A percentile compares a stretch with the other conserved stretches of the same genome.
Conservation (phyloP, 139 green algal species). For the Mychonastes homosphaera region DNA sequence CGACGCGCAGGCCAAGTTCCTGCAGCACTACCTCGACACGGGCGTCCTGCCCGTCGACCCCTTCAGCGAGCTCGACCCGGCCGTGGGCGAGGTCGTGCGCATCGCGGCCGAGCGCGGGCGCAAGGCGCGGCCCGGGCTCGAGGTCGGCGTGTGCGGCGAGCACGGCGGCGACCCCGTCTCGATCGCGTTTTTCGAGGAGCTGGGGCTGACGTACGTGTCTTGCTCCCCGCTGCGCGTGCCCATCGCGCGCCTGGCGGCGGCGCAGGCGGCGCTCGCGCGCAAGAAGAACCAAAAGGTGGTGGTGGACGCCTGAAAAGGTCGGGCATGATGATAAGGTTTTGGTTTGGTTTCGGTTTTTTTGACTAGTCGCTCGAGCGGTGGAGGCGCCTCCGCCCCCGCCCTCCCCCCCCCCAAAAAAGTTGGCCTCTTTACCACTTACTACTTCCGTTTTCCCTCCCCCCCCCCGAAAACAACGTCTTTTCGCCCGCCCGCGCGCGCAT, state of each 20-base stretch:
- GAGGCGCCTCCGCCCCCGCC: no score
- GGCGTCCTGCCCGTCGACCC: conserved; percentile 53
- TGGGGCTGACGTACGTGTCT: conserved; percentile 54
- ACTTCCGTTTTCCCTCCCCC: no score
- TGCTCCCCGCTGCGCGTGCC: conserved; percentile 82
- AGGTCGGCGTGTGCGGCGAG: conserved; percentile 85
- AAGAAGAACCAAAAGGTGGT: conserved; percentile 5
- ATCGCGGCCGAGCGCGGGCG: conserved; percentile 64
- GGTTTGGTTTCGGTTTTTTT: neutral
- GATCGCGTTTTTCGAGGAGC: conserved; percentile 63
- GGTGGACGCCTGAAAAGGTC: neutral
- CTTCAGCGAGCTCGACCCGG: conserved; percentile 71
- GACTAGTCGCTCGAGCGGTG: no score
- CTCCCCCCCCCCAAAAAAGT: no score
- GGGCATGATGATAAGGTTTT: neutral
- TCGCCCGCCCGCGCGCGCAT: no score
- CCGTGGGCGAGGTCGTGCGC: conserved; percentile 75
- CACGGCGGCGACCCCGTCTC: conserved; percentile 76
- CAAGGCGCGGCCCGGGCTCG: conserved; percentile 43
- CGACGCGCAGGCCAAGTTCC: conserved; percentile 78
- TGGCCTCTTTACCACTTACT: no score
- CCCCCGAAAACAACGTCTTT: no score
- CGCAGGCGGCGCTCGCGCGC: conserved; percentile 57
- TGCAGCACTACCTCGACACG: conserved; percentile 54
- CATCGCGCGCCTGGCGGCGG: conserved; percentile 77